Percentiles rank a stretch among this genome's conserved stretches.
phyloP scores from a whole-genome alignment of 345 rosid genomes.

The Aquilaria sinensis region DNA sequence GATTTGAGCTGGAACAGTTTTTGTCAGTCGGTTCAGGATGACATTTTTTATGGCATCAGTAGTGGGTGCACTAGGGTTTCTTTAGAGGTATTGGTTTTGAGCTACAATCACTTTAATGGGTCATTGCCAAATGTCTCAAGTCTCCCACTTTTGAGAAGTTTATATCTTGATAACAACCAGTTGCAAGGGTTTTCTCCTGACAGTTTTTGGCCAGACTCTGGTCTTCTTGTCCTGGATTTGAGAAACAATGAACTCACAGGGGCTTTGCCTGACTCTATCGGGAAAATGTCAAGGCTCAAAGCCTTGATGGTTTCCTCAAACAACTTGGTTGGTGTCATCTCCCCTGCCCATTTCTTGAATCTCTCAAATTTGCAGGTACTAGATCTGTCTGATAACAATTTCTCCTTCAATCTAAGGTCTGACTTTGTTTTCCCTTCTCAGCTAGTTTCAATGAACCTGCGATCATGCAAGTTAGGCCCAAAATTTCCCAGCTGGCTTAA shows the following conservation, averaged over 20 bases:
- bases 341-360: slow-evolving; percentile 9
- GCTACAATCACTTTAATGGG: slow-evolving; percentile 13
- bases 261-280: background rate
- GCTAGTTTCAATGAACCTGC: background rate
- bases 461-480: slow-evolving; percentile 4
- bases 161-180: slow-evolving; percentile 11
- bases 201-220: background rate
- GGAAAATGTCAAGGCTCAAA: background rate
- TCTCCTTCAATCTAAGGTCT: background rate
- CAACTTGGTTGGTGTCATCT: slow-evolving; percentile 9
- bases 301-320: slow-evolving; percentile 6
- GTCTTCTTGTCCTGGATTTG: slow-evolving; percentile 3
- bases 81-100: slow-evolving; percentile 15
- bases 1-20: slow-evolving; percentile 7
- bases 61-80: slow-evolving; percentile 12
- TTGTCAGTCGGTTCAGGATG: background rate
- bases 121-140: slow-evolving; percentile 5
- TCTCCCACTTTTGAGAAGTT: slow-evolving; percentile 4
- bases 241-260: background rate
- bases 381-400: background rate
- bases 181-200: slow-evolving; percentile 5
- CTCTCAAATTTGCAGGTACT: slow-evolving; percentile 3
- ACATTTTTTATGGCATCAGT: slow-evolving; percentile 4
- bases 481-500: slow-evolving; percentile 7
- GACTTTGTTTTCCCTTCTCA: slow-evolving; percentile 10